These are phyloP conservation scores for Babesia ovis DNA, from an alignment of 169 alveolate species.

Conservation along the genomic window DNA sequence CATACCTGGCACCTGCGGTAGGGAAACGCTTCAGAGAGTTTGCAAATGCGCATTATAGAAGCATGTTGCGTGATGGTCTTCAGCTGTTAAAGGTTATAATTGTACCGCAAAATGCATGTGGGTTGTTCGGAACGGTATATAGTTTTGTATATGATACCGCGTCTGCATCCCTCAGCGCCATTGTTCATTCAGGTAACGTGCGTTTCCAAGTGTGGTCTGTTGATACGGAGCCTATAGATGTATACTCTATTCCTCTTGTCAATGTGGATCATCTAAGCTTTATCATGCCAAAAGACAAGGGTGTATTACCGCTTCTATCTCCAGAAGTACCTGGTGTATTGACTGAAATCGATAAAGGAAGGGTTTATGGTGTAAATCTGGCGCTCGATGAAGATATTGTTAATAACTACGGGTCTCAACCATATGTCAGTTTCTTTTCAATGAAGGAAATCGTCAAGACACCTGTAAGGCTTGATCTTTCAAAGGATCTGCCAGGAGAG, in stretches of 20 bases:
- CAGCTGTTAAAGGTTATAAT: background rate
- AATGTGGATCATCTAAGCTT: background rate
- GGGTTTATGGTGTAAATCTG: slow-evolving; percentile 1
- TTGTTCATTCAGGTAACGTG: background rate
- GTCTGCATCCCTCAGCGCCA: background rate
- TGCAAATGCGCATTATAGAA: background rate
- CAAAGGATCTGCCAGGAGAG: background rate
- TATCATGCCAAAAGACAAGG: background rate
- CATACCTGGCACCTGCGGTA: background rate
- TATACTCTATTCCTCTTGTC: background rate
- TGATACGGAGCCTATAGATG: background rate
- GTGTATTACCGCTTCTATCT: background rate
- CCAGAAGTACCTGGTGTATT: background rate
- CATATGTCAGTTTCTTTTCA: background rate
- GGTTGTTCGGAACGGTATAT: background rate
- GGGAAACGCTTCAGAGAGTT: background rate
- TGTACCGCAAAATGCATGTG: background rate
- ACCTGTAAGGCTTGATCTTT: background rate
- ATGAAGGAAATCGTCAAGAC: background rate
- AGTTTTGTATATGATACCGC: slow-evolving; percentile 2
- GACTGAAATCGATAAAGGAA: background rate
- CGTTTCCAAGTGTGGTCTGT: background rate
- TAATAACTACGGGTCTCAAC: background rate
- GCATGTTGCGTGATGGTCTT: background rate
- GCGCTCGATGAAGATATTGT: background rate